Conservation (phyloP, 768 basidiomycete species). For the Mrakia gelida region DNA sequence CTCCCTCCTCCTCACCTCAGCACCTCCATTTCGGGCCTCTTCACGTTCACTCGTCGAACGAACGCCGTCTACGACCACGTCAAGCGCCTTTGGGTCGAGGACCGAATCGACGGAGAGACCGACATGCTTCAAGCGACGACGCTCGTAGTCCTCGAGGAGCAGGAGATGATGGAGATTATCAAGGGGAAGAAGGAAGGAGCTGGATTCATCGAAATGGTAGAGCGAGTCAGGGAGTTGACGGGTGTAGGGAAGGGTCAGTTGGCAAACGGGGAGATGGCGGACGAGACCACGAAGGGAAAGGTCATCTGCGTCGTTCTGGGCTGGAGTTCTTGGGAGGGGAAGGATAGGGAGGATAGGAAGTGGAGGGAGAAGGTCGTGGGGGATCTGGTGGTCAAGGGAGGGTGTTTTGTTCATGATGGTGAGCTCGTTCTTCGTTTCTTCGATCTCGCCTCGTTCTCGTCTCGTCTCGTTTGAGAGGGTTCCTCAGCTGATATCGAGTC, state of each 20-base stretch:
- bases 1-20: not conserved
- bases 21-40: not conserved
- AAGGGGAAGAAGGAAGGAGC: not conserved
- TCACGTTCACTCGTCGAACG: not conserved
- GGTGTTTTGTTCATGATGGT: not conserved
- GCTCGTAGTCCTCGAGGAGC: not conserved
- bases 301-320: not conserved
- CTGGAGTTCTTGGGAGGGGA: not conserved
- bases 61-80: not conserved
- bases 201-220: not conserved
- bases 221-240: not conserved
- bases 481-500: not conserved
- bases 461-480: too few species aligned
- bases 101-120: not conserved
- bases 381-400: not conserved
- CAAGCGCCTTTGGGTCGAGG: not conserved
- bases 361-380: not conserved
- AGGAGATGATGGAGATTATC: not conserved
- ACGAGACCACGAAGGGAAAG: not conserved
- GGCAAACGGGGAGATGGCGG: not conserved
- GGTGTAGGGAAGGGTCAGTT: not conserved
- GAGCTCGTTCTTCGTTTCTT: not conserved
- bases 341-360: not conserved
- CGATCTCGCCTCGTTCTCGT: not conserved
- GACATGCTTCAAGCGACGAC: not conserved